Base-by-base conservation (phyloP, 768 basidiomycete species). In the Russula emetica region DNA sequence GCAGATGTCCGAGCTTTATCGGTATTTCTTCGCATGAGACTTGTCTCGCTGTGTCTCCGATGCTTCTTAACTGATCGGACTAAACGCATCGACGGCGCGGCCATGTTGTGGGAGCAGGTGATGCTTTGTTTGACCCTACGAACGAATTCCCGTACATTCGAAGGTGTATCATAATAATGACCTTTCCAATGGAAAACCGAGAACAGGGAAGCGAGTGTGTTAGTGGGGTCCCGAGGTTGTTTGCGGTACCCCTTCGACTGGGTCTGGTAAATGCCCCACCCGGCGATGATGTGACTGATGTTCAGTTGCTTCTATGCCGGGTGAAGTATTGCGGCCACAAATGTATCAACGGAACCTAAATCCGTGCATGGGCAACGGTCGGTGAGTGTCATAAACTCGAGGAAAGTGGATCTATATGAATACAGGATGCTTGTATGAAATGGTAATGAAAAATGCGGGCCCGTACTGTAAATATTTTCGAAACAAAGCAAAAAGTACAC, bases 1-100 rank as follows among this genome's bases (percentile, higher is more conserved):
- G 61, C 32, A 44, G 58, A 51, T 38, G 58, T 55, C 26, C 47
- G 49, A 61, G 30, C 63, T 36, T 28, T 34, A 44, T 55, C 59
- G 59, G 63, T 51, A 44, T 28, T 64, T 64, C 59, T 64, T 52
- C 59, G 32, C 59, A 45, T 61, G 40, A 38, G 63, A 51, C 34
- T 42, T 20, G 49, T 44, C 30, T 56, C 47, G 36, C 54, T 55
- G 45, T 51, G 63, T 55, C 47, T 36, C 59, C 58, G 59, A 47
- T 44, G 63, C 63, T 61, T 64, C 59, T 60, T 58, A 22, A 52
- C 63, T 56, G 30, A 60, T 55, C 58, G 53, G 54, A 50, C 38
- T 14, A 60, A 51, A 60, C 47, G 38, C 40, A 34, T 60, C 42
- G 42, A 51, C 54, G 40, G 47, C 49, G 24, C 47, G 63, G 55